A percentile compares a stretch with the other conserved stretches of the same genome.
Conservation (phyloP, 257 asterid species). For the Penstemon eatonii region DNA sequence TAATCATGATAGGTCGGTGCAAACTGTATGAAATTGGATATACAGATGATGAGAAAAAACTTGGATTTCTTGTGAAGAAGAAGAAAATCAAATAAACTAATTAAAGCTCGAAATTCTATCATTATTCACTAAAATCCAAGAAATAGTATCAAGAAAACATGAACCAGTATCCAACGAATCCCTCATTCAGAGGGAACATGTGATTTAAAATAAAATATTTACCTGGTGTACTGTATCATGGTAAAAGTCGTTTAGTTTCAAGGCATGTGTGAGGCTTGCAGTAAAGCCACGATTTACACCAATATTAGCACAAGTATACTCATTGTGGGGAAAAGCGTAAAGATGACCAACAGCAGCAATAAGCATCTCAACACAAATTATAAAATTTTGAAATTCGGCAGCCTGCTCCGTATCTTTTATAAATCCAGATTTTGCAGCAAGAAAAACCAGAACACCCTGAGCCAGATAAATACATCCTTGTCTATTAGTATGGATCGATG, state of each 20-base stretch:
- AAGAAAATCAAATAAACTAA: no score
- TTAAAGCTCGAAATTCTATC: no score
- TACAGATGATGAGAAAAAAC: slow-evolving; percentile 22
- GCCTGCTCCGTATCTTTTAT: slow-evolving; percentile 84
- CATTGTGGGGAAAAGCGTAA: slow-evolving; percentile 92
- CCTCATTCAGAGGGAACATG: slow-evolving; percentile 3
- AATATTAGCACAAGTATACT: slow-evolving; percentile 92
- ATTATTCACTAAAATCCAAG: no score
- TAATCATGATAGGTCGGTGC: slow-evolving; percentile 98
- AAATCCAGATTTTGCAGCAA: slow-evolving; percentile 82
- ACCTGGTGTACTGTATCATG: slow-evolving; percentile 99
- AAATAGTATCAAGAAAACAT: neutral
- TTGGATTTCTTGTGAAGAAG: no score
- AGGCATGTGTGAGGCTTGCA: slow-evolving; percentile 88
- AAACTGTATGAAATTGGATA: slow-evolving; percentile 52
- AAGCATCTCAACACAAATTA: slow-evolving; percentile 96
- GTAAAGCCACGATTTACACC: slow-evolving; percentile 67
- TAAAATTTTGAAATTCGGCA: slow-evolving; percentile 82
- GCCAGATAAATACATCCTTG: neutral
- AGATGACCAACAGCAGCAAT: slow-evolving; percentile 92
- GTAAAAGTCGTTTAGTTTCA: slow-evolving; percentile 83
- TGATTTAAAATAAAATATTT: slow-evolving; percentile 12
- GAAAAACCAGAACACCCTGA: slow-evolving; percentile 94
- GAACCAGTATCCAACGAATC: neutral
- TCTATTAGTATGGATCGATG: slow-evolving; percentile 16